A percentile compares a stretch with the other conserved stretches of the same genome.
These are phyloP conservation scores for Tetraselmis striata DNA, from an alignment of 139 green algal species.

Conservation along the genomic window DNA sequence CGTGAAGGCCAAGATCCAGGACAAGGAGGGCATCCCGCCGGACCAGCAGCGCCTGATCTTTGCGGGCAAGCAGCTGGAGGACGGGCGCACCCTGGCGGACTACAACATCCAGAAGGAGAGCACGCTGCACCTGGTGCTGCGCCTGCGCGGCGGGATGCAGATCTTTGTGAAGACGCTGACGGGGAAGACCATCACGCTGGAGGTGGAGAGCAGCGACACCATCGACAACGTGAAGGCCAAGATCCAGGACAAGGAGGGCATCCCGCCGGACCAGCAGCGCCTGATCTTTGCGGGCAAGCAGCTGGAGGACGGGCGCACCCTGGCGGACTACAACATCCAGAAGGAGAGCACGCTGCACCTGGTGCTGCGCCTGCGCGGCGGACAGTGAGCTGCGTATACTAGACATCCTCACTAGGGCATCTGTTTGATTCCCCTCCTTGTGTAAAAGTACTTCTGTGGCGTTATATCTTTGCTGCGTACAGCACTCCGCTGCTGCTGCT, in stretches of 20 bases:
- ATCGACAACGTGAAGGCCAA: constrained; percentile 46
- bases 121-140: constrained; percentile 78
- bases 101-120: constrained; percentile 93
- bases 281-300: constrained; percentile 98
- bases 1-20: constrained; percentile 53
- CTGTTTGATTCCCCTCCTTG: neutral
- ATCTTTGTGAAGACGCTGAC: constrained; percentile 92
- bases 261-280: constrained; percentile 93
- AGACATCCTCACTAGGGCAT: neutral
- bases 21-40: constrained; percentile 73
- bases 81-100: constrained; percentile 85
- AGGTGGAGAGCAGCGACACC: constrained; percentile 40
- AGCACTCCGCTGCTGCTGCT: too few species aligned
- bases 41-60: constrained; percentile 94
- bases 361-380: constrained; percentile 42
- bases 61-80: constrained; percentile 92
- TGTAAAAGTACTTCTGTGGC: too few species aligned
- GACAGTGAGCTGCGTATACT: constrained; percentile 27
- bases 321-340: constrained; percentile 98
- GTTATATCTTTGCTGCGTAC: too few species aligned
- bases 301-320: constrained; percentile 91
- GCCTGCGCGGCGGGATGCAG: constrained; percentile 73
- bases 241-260: constrained; percentile 68
- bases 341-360: constrained; percentile 78
- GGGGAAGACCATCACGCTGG: constrained; percentile 77